Conservation (phyloP, 129 eudicot genomes). For the Tagetes erecta region DNA sequence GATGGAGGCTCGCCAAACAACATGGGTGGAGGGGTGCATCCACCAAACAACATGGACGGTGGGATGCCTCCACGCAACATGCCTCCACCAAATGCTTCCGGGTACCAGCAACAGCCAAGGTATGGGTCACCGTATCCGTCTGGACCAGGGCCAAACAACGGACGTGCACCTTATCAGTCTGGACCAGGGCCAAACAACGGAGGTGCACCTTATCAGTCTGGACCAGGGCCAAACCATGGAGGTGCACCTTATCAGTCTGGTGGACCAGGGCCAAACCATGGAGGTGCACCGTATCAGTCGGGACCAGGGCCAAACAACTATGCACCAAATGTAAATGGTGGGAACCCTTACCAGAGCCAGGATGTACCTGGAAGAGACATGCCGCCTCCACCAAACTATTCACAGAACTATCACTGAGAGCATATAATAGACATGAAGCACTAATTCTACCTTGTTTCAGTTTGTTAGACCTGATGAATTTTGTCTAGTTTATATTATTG, state of each 20-base stretch:
- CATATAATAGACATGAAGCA: slow-evolving; percentile 15
- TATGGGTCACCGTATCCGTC: slow-evolving; percentile 32
- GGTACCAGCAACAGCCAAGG: slow-evolving; percentile 44
- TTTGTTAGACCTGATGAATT: slow-evolving; percentile 9
- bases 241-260: slow-evolving; percentile 48
- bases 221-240: slow-evolving; percentile 47
- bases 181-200: slow-evolving; percentile 49
- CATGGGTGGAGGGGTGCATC: slow-evolving; percentile 32
- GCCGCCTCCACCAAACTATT: slow-evolving; percentile 43
- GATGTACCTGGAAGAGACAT: slow-evolving; percentile 74
- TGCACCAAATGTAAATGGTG: slow-evolving; percentile 45
- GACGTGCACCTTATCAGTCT: slow-evolving; percentile 46
- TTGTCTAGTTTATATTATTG: slow-evolving; percentile 24
- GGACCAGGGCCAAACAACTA: slow-evolving; percentile 49
- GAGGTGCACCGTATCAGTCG: slow-evolving; percentile 47
- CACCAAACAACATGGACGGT: slow-evolving; percentile 19
- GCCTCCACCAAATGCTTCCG: slow-evolving; percentile 13
- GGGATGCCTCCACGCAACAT: slow-evolving; percentile 26
- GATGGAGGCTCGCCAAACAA: slow-evolving; percentile 44
- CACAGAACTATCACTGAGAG: slow-evolving; percentile 44
- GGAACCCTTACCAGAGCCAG: slow-evolving; percentile 51
- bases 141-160: slow-evolving; percentile 32
- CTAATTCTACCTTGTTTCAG: background rate
- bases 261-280: slow-evolving; percentile 47
- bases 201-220: slow-evolving; percentile 47